Conservation (phyloP, 805 yeast species). For the Priceomyces carsonii region DNA sequence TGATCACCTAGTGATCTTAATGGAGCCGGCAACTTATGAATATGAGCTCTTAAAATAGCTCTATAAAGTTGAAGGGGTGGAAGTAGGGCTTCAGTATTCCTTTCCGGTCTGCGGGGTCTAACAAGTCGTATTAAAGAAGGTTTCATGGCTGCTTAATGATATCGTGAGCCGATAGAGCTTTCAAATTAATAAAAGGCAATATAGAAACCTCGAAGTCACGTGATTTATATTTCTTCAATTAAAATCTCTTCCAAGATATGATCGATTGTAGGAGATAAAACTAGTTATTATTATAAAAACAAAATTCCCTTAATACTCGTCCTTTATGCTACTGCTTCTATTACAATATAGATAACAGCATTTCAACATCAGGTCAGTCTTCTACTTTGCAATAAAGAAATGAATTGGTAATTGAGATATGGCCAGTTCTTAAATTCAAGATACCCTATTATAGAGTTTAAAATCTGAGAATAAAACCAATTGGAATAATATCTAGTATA, state of each 20-base stretch:
- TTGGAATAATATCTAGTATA: too few species aligned
- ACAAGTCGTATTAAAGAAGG: slow-evolving; percentile 36
- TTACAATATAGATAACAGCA: too few species aligned
- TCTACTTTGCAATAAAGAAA: too few species aligned
- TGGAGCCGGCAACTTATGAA: slow-evolving; percentile 57
- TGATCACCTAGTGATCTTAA: slow-evolving; percentile 83
- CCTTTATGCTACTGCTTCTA: slow-evolving; percentile 3
- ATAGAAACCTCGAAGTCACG: neutral
- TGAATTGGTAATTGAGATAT: too few species aligned
- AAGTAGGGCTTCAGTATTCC: slow-evolving; percentile 49
- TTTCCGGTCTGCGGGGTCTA: slow-evolving; percentile 42
- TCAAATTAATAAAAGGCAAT: neutral
- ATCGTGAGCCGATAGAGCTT: neutral
- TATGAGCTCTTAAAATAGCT: slow-evolving; percentile 80
- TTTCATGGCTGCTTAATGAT: slow-evolving; percentile 27
- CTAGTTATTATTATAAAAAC: neutral
- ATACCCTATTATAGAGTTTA: too few species aligned
- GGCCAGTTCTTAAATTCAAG: too few species aligned
- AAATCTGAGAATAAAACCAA: too few species aligned
- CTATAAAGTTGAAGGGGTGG: slow-evolving; percentile 84
- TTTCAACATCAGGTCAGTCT: too few species aligned
- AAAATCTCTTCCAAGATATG: neutral
- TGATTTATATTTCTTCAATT: neutral
- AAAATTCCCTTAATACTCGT: neutral
- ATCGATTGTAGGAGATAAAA: neutral